Evolutionary conservation across 2,329 filamentous ascomycete genomes (phyloP), one percentile per base, ranked within the genome.

Genomic region (Aspergillus terreus): DNA sequence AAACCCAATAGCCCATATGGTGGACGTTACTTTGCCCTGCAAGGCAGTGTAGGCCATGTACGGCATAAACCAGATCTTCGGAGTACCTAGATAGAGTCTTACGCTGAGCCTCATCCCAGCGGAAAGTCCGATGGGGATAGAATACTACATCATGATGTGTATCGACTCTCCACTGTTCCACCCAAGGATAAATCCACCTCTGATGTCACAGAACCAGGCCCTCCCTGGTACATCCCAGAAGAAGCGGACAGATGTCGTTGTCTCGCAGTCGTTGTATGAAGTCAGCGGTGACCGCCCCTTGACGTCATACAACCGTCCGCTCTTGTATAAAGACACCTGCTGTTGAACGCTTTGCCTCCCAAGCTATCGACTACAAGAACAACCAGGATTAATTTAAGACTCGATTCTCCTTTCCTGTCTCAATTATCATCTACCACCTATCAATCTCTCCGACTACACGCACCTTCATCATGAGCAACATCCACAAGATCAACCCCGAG

Each of bases 401-500:
- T 38, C 35, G 32, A 17, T 41, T 27, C 14, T 11, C 4, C 23
- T 32, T 23, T 27, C 33, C 15, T 3, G 23, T 40, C 14, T 12
- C 40, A 14, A 12, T n/a, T 17, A 6, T 9, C 4, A 23, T n/a
- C 23, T 23, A 23, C 10, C 33, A 27, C 17, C 9, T 36, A 6
- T 12, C 17, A 23, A 17, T 32, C 5, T 3, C 15, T 25, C 3
- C 42, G n/a, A 14, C 40, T 14, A 49, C 6, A 32, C 27, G 35
- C 15, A 19, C 32, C 30, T 19, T 32, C 44, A 47, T 19, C 30
- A 51, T 51, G 50, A 45, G 32, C 40, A 51, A 40, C 41, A 27
- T 51, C 15, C 30, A 51, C 45, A 51, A 51, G 45, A 27, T 46
- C 11, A 14, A 51, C 40, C 41, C 50, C 40, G 45, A 51, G 6